A percentile compares a stretch with the other conserved stretches of the same genome.
Evolutionary conservation across 2,329 filamentous ascomycete genomes (phyloP).

Genomic region (Orbilia oligospora): DNA sequence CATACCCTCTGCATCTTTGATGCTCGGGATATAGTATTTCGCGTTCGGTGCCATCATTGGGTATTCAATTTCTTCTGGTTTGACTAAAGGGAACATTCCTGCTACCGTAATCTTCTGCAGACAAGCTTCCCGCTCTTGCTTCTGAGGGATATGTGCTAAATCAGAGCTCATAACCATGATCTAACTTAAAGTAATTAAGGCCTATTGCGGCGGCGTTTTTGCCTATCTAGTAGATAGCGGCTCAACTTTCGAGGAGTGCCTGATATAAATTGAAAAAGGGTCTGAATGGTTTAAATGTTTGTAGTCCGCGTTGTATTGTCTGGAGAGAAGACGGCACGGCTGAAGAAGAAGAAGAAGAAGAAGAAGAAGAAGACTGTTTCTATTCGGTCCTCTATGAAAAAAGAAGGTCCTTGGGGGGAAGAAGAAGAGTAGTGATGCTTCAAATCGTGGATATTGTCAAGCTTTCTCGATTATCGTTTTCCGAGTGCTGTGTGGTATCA

Average conservation of each 20-base stretch:
- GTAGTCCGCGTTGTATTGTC: slow-evolving; percentile 15
- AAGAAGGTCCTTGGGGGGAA: background rate
- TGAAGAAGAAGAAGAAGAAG: background rate
- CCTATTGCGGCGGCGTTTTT: background rate
- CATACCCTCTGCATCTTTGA: slow-evolving; percentile 32
- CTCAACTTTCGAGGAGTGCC: background rate
- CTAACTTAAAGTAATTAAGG: background rate
- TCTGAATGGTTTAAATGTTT: background rate
- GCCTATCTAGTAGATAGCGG: background rate
- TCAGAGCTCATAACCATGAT: slow-evolving; percentile 15
- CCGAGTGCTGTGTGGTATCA: slow-evolving; percentile 33
- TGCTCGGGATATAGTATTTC: background rate
- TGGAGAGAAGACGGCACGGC: background rate
- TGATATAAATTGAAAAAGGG: background rate
- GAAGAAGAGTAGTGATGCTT: background rate
- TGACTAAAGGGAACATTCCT: slow-evolving; percentile 12
- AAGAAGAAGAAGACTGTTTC: background rate
- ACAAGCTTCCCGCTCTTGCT: background rate
- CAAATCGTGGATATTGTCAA: background rate
- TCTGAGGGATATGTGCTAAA: background rate
- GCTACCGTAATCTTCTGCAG: background rate
- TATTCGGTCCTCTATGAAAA: background rate
- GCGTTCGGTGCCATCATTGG: background rate
- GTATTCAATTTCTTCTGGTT: slow-evolving; percentile 12
- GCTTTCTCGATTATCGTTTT: slow-evolving; percentile 13